Conservation (phyloP, 257 asterid species). For the Gardenia jasminoides region DNA sequence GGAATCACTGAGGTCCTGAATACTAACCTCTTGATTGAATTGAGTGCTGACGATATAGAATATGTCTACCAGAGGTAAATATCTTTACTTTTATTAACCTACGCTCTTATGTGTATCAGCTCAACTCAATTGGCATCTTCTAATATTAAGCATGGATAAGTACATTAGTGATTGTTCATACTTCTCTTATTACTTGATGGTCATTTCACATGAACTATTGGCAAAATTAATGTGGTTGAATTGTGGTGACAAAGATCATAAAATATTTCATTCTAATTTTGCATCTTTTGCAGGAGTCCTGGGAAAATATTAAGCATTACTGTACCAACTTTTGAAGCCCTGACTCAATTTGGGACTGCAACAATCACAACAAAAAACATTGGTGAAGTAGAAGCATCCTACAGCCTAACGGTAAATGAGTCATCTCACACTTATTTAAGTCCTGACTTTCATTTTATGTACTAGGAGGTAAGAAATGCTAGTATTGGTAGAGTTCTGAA, state of each 20-base stretch:
- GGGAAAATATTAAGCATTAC: constrained; percentile 76
- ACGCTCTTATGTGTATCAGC: neutral
- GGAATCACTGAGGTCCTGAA: constrained; percentile 93
- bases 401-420: constrained; percentile 77
- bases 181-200: neutral
- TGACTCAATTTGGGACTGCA: constrained; percentile 87
- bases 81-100: constrained; percentile 5
- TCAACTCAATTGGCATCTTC: neutral
- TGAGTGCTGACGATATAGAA: constrained; percentile 93
- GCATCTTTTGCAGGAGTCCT: constrained; percentile 66
- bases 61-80: constrained; percentile 82
- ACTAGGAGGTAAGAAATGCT: neutral
- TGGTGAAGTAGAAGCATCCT: constrained; percentile 97
- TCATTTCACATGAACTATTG: neutral
- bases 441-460: neutral
- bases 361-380: constrained; percentile 78
- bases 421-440: neutral
- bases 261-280: neutral
- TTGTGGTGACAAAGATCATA: neutral
- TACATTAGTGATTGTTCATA: neutral
- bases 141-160: neutral
- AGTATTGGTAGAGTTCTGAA: neutral
- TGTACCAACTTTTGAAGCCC: constrained; percentile 87
- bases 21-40: constrained; percentile 81
- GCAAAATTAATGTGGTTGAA: neutral